Conservation (phyloP, 805 yeast genomes). For the Saturnispora serradocipensis region DNA sequence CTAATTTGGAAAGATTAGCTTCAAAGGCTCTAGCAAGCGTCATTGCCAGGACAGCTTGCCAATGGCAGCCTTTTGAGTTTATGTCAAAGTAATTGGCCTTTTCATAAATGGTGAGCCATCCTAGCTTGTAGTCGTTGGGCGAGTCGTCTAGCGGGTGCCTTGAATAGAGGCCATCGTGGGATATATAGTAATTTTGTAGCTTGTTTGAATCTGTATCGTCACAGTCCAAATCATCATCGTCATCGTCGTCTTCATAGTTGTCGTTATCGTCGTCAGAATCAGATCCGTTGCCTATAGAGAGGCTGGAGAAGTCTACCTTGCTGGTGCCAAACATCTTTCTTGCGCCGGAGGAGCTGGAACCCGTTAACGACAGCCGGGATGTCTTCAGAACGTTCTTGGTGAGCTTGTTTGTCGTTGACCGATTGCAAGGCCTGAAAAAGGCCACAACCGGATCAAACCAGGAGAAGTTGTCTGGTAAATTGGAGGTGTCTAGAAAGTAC, state of each 20-base stretch:
- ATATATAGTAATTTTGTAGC: constrained; percentile 25
- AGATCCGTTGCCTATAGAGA: neutral
- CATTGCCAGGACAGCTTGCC: constrained; percentile 46
- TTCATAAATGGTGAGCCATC: constrained; percentile 58
- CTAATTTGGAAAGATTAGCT: constrained; percentile 20
- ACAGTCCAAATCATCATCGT: constrained; percentile 10
- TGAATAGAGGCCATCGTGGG: constrained; percentile 49
- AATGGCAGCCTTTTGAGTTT: constrained; percentile 38
- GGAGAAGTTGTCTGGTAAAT: constrained; percentile 10
- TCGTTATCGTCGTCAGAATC: constrained; percentile 7
- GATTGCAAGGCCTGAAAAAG: constrained; percentile 25
- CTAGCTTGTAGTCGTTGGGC: constrained; percentile 50
- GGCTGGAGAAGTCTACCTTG: constrained; percentile 9
- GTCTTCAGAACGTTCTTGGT: constrained; percentile 20
- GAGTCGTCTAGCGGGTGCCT: constrained; percentile 49
- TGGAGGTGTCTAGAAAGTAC: constrained; percentile 20
- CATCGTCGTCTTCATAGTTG: constrained; percentile 14
- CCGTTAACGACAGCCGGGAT: constrained; percentile 5
- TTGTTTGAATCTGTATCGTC: constrained; percentile 13
- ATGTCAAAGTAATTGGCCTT: constrained; percentile 26
- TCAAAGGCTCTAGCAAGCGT: constrained; percentile 45
- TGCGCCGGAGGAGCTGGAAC: neutral
- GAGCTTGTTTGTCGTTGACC: constrained; percentile 21
- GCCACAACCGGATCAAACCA: constrained; percentile 24
- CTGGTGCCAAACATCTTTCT: constrained; percentile 9